A percentile compares a stretch with the other conserved stretches of the same genome.
Evolutionary conservation across 2,329 filamentous ascomycete species (phyloP).

Genomic region (Ophiocordyceps robertsii): DNA sequence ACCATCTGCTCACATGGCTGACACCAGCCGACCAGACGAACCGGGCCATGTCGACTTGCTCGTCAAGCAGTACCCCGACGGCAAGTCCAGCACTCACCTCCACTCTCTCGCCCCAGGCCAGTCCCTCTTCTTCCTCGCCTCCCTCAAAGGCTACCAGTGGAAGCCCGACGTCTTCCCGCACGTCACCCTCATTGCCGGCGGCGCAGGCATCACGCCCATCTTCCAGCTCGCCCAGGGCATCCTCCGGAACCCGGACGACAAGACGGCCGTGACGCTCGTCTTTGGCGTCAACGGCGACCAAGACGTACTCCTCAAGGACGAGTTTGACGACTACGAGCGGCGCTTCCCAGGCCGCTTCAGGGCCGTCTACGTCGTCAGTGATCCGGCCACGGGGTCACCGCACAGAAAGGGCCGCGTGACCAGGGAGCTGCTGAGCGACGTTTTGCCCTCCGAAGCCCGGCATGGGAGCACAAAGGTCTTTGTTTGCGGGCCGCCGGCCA

Average conservation of each 20-base stretch:
- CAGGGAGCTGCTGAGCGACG: not conserved
- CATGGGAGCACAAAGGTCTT: not conserved
- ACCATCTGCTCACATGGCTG: conserved; percentile 15
- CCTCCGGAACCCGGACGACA: conserved; percentile 45
- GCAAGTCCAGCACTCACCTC: conserved; percentile 51
- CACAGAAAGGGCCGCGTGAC: not conserved
- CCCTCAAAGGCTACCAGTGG: conserved; percentile 42
- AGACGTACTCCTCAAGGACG: conserved; percentile 42
- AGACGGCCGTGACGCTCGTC: conserved; percentile 49
- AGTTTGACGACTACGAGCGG: conserved; percentile 39
- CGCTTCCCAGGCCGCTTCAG: conserved; percentile 42
- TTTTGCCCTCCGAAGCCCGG: not conserved
- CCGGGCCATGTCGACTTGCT: conserved; percentile 48
- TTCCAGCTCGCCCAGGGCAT: conserved; percentile 52
- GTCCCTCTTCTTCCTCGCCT: conserved; percentile 40
- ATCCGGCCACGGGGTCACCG: not conserved
- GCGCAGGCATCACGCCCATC: conserved; percentile 59
- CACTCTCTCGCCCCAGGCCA: conserved; percentile 52
- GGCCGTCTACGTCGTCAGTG: conserved; percentile 34
- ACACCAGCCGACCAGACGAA: conserved; percentile 53
- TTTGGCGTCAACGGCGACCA: conserved; percentile 52
- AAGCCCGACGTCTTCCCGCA: conserved; percentile 32
- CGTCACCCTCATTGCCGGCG: conserved; percentile 55
- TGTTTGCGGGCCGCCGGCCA: not conserved
- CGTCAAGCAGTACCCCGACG: conserved; percentile 55